Evolutionary conservation across 169 alveolate genomes (phyloP), one percentile per base, ranked within the genome.

Genomic region (Plasmodium knowlesi): DNA sequence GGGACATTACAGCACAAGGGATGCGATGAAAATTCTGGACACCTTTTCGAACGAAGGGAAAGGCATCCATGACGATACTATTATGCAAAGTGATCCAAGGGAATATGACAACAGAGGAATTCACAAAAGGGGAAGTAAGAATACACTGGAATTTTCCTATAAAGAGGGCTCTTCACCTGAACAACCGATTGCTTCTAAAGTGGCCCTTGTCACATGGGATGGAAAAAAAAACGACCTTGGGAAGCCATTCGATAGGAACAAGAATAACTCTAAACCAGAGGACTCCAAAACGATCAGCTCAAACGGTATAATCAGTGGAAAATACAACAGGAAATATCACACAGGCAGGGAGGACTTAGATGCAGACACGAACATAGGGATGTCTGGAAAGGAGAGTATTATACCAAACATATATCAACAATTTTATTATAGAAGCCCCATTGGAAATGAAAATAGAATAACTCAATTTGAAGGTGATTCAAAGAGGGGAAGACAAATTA

Each of bases 331-430:
- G 76, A 22, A 39, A 50, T 84, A 57, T 73, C 61, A 84, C 73
- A 12, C 80, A 57, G 50, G 39, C 32, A 84, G 30, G 79, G 37
- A 84, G 41, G 84, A 84, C 25, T 41, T 41, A 12, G 81, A 76
- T 53, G 41, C 46, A 86, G 54, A 39, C 80, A 50, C 39, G 25
- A 76, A 43, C 32, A 78, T 70, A 54, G 8, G 37, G 50, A 39
- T n/a, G n/a, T 28, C 30, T 32, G 71, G 9, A 57, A 57, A n/a
- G 14, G 93, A 76, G 67, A 74, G 43, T 19, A 76, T 30, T 28
- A 10, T 16, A 14, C 78, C 86, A 8, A 16, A 6, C 22, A 16
- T 50, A 30, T 22, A 74, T 39, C 32, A 12, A 25, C 82, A 57
- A 8, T 22, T 76, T 6, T 46, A 19, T 28, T 46, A 74, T 53